These are phyloP conservation scores for Lasiodiplodia sp. DNA, from an alignment of 2,329 filamentous ascomycete genomes.

Conservation along the genomic window DNA sequence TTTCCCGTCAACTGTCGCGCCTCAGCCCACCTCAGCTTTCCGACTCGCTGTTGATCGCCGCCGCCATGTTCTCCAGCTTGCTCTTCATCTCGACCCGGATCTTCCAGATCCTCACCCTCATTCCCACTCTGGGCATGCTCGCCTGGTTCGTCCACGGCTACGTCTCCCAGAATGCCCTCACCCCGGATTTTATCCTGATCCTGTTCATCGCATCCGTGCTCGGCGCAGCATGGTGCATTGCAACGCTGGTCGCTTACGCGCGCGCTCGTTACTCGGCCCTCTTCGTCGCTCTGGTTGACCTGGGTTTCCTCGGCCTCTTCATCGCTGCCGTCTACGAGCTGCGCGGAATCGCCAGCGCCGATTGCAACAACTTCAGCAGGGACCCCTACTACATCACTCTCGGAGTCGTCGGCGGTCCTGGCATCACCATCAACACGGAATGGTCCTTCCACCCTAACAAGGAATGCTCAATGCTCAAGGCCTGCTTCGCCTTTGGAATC, in stretches of 20 bases:
- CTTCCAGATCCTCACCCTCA: conserved; percentile 67
- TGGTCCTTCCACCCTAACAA: conserved; percentile 69
- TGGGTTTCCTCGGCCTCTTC: conserved; percentile 69
- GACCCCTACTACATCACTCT: conserved; percentile 65
- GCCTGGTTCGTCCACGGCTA: conserved; percentile 69
- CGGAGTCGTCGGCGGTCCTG: conserved; percentile 67
- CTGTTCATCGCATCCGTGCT: conserved; percentile 71
- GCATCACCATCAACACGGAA: conserved; percentile 52
- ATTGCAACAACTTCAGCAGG: conserved; percentile 70
- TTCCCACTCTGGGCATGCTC: conserved; percentile 69
- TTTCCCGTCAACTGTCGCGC: not conserved
- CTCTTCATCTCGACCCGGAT: conserved; percentile 69
- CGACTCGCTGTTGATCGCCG: conserved; percentile 3
- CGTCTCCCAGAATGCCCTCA: conserved; percentile 63
- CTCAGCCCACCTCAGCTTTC: not conserved
- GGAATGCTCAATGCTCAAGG: conserved; percentile 91
- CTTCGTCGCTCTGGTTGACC: conserved; percentile 68
- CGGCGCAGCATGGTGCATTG: conserved; percentile 66
- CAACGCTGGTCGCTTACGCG: conserved; percentile 66
- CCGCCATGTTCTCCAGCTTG: conserved; percentile 54
- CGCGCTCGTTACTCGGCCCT: conserved; percentile 65
- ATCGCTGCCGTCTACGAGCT: conserved; percentile 67
- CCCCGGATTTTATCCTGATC: conserved; percentile 66
- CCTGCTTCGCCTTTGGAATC: conserved; percentile 86
- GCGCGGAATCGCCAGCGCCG: conserved; percentile 63